Evolutionary conservation across 2,329 filamentous ascomycete genomes (phyloP), one percentile per base, ranked within the genome.

Genomic region (Amauroascus verrucosus): DNA sequence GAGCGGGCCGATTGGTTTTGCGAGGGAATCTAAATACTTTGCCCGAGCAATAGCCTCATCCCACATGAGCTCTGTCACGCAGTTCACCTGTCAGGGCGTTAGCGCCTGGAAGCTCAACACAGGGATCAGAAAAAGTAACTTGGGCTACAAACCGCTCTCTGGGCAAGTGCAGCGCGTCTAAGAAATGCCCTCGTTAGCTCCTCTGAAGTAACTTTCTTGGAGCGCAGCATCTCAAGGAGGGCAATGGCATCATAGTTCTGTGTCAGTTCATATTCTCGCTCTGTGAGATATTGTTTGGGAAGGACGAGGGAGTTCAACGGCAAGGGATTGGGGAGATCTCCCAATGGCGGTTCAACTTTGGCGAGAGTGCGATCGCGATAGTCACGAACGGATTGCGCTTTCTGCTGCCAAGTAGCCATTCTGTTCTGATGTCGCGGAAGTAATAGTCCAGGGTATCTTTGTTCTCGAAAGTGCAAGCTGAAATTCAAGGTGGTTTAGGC

Each of bases 11-110:
- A 79, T 60, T 1, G 75, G 68, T 43, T 63, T 64, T 0, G 67
- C 67, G 30, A 66, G 67, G 0, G 66, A 64, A 54, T 81, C 78
- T 0, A 80, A 69, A 24, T 70, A 61, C 16, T 67, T 64, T 0
- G 77, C 77, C 11, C 69, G 68, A 14, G 67, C 54, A 1, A 81
- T 44, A 1, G 79, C 79, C 9, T 71, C 62, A 2, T 72, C 67
- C 59, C 78, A 76, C 51, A 78, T 72, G 30, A 75, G 73, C 53
- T 82, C 77, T 0, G 74, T 76, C 2, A 79, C 61, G 48, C 76
- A 79, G 49, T 82, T 82, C 30, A 77, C 80, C 77, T 79, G 18
- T 67, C 37, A 9, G n/a, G n/a, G n/a, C n/a, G n/a, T n/a, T n/a
- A n/a, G n/a, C n/a, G n/a, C n/a, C n/a, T n/a, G n/a, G n/a, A n/a